Percentiles rank a stretch among this genome's conserved stretches.
Conservation (phyloP, 1,139 yeast genomes). For the Nakaseomyces bracarensis region DNA sequence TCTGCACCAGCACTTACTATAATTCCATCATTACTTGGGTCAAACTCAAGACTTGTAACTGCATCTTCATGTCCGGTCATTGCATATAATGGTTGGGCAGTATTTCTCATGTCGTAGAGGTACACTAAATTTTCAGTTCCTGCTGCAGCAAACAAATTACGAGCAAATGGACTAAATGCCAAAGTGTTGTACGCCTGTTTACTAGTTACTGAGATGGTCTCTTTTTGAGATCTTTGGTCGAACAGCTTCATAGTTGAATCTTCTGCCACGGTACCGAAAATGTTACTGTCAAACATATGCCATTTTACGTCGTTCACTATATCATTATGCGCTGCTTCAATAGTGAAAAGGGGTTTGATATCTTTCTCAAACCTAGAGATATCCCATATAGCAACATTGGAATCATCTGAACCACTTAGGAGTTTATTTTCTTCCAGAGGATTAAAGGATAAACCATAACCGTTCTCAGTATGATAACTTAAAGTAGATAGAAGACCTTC, state of each 20-base stretch:
- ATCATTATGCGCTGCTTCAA: slow-evolving; percentile 39
- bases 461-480: slow-evolving; percentile 54
- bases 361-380: slow-evolving; percentile 22
- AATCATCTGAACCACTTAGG: slow-evolving; percentile 58
- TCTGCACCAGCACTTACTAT: slow-evolving; percentile 69
- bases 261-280: slow-evolving; percentile 67
- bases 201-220: slow-evolving; percentile 34
- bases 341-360: slow-evolving; percentile 25
- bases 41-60: slow-evolving; percentile 62
- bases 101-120: slow-evolving; percentile 50
- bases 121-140: slow-evolving; percentile 60
- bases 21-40: slow-evolving; percentile 62
- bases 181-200: slow-evolving; percentile 46
- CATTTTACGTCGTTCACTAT: slow-evolving; percentile 71
- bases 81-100: slow-evolving; percentile 45
- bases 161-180: slow-evolving; percentile 55
- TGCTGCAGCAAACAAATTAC: slow-evolving; percentile 56
- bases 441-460: slow-evolving; percentile 68
- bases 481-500: slow-evolving; percentile 29
- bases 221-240: slow-evolving; percentile 45
- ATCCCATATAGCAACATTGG: slow-evolving; percentile 53
- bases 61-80: slow-evolving; percentile 74
- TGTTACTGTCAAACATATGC: slow-evolving; percentile 43
- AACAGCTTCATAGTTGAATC: slow-evolving; percentile 59
- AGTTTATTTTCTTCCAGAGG: slow-evolving; percentile 41